Base-by-base conservation (phyloP, 129 eudicot genomes). In the Rutidosis leptorrhynchoides region DNA sequence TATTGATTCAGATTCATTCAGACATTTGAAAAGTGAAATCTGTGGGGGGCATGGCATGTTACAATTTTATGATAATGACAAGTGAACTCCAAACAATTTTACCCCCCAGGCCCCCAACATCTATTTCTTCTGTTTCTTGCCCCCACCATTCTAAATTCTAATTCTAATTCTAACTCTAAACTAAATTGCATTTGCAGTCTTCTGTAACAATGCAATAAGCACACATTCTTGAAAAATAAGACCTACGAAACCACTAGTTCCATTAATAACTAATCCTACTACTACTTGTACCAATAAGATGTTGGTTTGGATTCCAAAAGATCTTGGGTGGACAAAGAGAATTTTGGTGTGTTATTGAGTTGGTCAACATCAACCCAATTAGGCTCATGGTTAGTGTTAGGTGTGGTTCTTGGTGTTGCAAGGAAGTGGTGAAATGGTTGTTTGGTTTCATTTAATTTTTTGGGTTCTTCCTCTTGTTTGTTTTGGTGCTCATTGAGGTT, bases 401-500 rank as follows among this genome's bases (percentile, higher is more conserved):
- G 68, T 66, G 54, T 73, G 55, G 69, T 17, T 57, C 66, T 75
- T 67, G 66, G 62, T 63, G 70, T 48, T 58, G 82, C 51, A 29
- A 79, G 68, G 71, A 83, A 83, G 67, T 79, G 84, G 60, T 79
- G 87, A 58, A 79, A 79, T 49, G 69, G 70, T 33, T 79, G 77
- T 67, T 78, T 77, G 62, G 71, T 64, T 67, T 77, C 68, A 10
- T 77, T 40, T 40, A 40, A 4, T 40, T 40, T 40, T 15, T 40
- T 40, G 46, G 49, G 28, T 17, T 62, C 70, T 54, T 62, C 69
- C n/a, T 69, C 62, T 37, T 64, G 51, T 16, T 63, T 30, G 15
- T 76, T 42, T 43, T 77, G 68, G 14, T 81, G 54, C 6, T 70
- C 70, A 21, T 64, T 53, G 7, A 71, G 65, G 58, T 72, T 72